A percentile compares a stretch with the other conserved stretches of the same genome.
These are phyloP conservation scores for Parathielavia appendiculata DNA, from an alignment of 495 filamentous ascomycete species.

Conservation along the genomic window DNA sequence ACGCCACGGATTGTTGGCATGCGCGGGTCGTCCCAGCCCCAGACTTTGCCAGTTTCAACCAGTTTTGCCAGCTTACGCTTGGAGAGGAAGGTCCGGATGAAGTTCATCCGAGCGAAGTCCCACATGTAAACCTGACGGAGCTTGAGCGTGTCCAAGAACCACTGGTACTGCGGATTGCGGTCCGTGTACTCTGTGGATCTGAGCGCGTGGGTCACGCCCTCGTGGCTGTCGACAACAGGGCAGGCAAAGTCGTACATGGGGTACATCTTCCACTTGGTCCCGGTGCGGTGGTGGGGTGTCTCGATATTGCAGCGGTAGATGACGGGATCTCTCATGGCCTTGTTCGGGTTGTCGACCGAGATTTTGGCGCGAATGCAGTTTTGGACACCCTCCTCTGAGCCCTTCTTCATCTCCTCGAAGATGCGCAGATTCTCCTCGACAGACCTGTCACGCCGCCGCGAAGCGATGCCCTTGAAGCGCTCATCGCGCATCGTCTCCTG, in stretches of 20 bases:
- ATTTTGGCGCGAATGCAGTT: conserved; percentile 91
- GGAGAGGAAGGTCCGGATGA: conserved; percentile 58
- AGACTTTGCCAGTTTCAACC: conserved; percentile 77
- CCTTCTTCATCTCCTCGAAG: conserved; percentile 86
- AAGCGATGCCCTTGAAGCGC: conserved; percentile 69
- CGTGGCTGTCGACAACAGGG: conserved; percentile 82
- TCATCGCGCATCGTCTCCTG: conserved; percentile 80
- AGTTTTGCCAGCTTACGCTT: conserved; percentile 96
- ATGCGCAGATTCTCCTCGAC: conserved; percentile 73
- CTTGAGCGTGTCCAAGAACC: conserved; percentile 83
- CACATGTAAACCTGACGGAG: conserved; percentile 89
- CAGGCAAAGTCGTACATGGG: conserved; percentile 94
- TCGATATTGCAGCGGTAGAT: conserved; percentile 85
- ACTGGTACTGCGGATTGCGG: conserved; percentile 94
- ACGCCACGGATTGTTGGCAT: conserved; percentile 92
- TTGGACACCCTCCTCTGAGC: conserved; percentile 64
- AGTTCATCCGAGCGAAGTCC: conserved; percentile 98
- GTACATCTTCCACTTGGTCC: conserved; percentile 85
- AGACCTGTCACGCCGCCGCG: conserved; percentile 67
- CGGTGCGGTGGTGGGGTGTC: conserved; percentile 81
- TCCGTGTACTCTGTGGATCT: conserved; percentile 97
- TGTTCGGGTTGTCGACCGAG: conserved; percentile 75
- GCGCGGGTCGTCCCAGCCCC: conserved; percentile 93
- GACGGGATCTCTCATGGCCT: conserved; percentile 84
- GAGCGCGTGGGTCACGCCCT: conserved; percentile 92